Evolutionary conservation across 129 eudicot species (phyloP), one percentile per base, ranked within the genome.

Genomic region (Pulicaria dysenterica): DNA sequence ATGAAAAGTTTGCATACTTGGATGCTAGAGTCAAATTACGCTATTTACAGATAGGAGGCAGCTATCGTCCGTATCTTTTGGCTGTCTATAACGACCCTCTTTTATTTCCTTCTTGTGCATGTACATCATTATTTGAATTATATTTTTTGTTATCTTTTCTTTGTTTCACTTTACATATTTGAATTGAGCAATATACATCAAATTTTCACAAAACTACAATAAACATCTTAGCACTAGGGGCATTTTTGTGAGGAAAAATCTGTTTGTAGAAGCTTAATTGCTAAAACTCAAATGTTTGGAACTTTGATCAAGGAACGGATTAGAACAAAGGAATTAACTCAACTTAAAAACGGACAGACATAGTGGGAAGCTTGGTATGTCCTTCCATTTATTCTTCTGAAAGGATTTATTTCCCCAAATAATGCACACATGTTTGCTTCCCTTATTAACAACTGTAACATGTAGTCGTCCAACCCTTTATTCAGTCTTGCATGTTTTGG

Each of bases 121-220:
- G 41, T 38, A 34, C 64, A 48, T 64, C 45, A 15, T 60, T 41
- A 12, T 45, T 12, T n/a, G n/a, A 56, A 42, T 11, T 7, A 24
- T 39, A 10, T 50, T 55, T 54, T 14, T 75, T n/a, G 58, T 6
- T 50, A 3, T 37, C 13, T 51, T 41, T 8, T 15, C 34, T 56
- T 41, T 54, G 66, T 75, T 55, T 54, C 57, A 46, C 66, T 43
- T 15, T 75, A 66, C 53, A 46, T 69, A 77, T 41, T 69, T n/a
- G n/a, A n/a, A n/a, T 67, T 49, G 16, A 60, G 36, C 76, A 1
- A 34, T 69, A 77, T 61, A 50, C 71, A 49, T 8, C 76, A 58
- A 31, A 50, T 69, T 46, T 61, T 16, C 39, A 49, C 59, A 34
- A 45, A 59, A 69, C 70, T 7, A 17, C 48, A 60, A 14, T 44